These are phyloP conservation scores for Aleurites moluccanus DNA, from an alignment of 441 rosid species.

Conservation along the genomic window DNA sequence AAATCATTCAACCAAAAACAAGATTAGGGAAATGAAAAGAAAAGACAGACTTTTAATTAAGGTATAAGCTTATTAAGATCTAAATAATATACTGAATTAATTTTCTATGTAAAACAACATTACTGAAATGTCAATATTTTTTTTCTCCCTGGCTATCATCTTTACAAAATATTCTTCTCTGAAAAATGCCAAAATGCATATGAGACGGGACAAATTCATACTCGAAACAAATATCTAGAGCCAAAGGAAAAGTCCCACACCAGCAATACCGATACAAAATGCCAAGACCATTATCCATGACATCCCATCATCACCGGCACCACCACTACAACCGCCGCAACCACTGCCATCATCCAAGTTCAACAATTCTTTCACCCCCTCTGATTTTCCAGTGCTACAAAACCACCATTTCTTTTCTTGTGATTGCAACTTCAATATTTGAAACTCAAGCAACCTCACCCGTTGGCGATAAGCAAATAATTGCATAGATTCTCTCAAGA, in stretches of 20 bases:
- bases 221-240: constrained; percentile 30
- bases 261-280: constrained; percentile 44
- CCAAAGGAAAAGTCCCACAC: constrained; percentile 46
- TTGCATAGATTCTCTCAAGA: constrained; percentile 42
- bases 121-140: neutral
- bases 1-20: neutral
- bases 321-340: constrained; percentile 9
- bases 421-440: constrained; percentile 33
- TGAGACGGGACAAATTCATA: neutral
- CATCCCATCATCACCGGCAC: constrained; percentile 9
- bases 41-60: neutral
- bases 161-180: neutral
- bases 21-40: neutral
- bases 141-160: neutral
- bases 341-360: constrained; percentile 11
- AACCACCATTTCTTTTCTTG: constrained; percentile 12
- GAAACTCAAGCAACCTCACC: constrained; percentile 52
- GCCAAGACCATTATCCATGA: constrained; percentile 41
- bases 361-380: neutral
- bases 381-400: constrained; percentile 10
- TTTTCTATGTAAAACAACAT: neutral
- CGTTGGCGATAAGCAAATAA: constrained; percentile 46
- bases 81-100: neutral
- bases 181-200: neutral
- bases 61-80: neutral